phyloP scores from a whole-genome alignment of 208 protist species.

The Trypanosoma congolense region DNA sequence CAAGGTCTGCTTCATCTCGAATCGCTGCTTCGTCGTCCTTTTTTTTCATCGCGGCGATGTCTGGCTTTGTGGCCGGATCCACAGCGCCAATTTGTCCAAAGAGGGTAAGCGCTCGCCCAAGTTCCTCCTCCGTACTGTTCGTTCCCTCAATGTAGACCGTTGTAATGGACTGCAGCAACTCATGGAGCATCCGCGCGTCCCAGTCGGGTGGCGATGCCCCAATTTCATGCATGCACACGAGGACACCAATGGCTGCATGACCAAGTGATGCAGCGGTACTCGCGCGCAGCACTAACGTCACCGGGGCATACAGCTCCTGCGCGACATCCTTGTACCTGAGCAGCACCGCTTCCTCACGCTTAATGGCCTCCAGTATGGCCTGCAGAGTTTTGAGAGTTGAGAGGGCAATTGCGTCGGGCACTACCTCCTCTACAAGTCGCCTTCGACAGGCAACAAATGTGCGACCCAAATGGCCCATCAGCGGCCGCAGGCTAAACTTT shows the following conservation, averaged over 20 bases:
- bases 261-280: conserved; percentile 64
- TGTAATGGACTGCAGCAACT: conserved; percentile 57
- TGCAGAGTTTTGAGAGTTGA: conserved; percentile 75
- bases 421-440: conserved; percentile 45
- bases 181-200: conserved; percentile 51
- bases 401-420: conserved; percentile 65
- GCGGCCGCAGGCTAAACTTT: conserved; percentile 57
- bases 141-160: conserved; percentile 65
- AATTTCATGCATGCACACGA: conserved; percentile 74
- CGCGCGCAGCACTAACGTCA: conserved; percentile 58
- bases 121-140: conserved; percentile 56
- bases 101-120: conserved; percentile 70
- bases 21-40: conserved; percentile 66
- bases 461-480: conserved; percentile 68
- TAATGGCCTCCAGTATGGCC: conserved; percentile 51
- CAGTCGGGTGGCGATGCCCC: conserved; percentile 40
- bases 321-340: conserved; percentile 82
- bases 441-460: conserved; percentile 83
- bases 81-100: conserved; percentile 87
- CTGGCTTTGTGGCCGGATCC: conserved; percentile 60
- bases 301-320: conserved; percentile 62
- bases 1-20: conserved; percentile 79
- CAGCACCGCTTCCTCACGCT: conserved; percentile 53
- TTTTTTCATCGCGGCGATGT: conserved; percentile 35
- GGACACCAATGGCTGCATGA: conserved; percentile 71